Evolutionary conservation across 2,329 filamentous ascomycete genomes (phyloP).

Genomic region (Acrocalymma vagum): DNA sequence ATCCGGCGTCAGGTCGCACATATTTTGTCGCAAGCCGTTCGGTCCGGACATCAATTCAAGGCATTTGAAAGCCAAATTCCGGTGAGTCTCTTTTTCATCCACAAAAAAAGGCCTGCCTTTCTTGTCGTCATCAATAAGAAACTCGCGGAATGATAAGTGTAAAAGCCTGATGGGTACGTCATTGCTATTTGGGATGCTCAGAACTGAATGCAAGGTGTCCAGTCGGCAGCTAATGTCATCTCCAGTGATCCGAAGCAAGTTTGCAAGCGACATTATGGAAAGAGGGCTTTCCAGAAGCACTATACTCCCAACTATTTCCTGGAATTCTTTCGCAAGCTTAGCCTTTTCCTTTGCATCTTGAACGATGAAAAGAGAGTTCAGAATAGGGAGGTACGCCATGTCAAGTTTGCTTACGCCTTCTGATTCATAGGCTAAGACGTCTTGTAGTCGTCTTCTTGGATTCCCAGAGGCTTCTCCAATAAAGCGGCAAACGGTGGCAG

Average conservation of each 20-base stretch:
- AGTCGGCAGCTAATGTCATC: slow-evolving; percentile 11
- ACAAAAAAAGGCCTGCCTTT: slow-evolving; percentile 47
- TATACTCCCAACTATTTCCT: slow-evolving; percentile 14
- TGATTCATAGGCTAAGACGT: not conserved
- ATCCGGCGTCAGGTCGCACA: slow-evolving; percentile 39
- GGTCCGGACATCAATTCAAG: slow-evolving; percentile 43
- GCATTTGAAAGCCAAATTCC: slow-evolving; percentile 42
- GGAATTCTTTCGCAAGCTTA: slow-evolving; percentile 2
- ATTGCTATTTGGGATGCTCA: too few relatives aligned
- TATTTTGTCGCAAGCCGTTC: slow-evolving; percentile 43
- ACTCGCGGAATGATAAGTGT: too few relatives aligned
- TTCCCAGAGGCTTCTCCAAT: slow-evolving; percentile 2
- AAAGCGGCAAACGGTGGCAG: slow-evolving; percentile 21
- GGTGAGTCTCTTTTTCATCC: slow-evolving; percentile 45
- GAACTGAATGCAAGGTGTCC: too few relatives aligned
- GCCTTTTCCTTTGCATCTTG: slow-evolving; percentile 2
- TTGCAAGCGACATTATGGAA: slow-evolving; percentile 10
- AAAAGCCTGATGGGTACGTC: too few relatives aligned
- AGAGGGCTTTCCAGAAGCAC: slow-evolving; percentile 15
- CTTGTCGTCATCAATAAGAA: too few relatives aligned
- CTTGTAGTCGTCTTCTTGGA: slow-evolving; percentile 8
- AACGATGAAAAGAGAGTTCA: slow-evolving; percentile 1
- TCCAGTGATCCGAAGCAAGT: slow-evolving; percentile 7
- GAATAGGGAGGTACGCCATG: slow-evolving; percentile 13
- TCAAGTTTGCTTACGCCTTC: slow-evolving; percentile 4